Evolutionary conservation across 768 basidiomycete genomes (phyloP), one percentile per base, ranked within the genome.

Genomic region (Leccinum pellstonianum): DNA sequence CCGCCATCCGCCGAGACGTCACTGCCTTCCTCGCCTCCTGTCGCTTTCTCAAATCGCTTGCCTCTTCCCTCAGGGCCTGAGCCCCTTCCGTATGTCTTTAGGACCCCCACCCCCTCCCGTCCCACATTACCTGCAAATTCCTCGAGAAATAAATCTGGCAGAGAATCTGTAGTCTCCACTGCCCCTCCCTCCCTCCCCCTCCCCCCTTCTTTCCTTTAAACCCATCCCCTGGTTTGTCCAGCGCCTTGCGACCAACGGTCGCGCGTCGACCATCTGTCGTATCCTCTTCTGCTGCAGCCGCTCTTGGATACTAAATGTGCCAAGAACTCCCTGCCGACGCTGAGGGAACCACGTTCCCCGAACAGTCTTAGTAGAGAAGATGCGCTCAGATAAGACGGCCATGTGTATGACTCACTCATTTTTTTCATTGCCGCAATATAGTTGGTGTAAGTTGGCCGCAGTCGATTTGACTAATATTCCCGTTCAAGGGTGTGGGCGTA

Each of bases 191-290:
- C 64, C 47, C 73, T 65, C 17, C 58, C 68, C 64, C 70, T 38
- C 64, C 69, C 48, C 68, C 73, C 11, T 57, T 67, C 23, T 47
- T 62, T 49, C 54, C 58, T 17, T 54, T 56, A 21, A 64, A 70
- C n/a, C 73, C 68, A 11, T 58, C 47, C 15, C 58, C 70, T 9
- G 21, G 52, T 52, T 61, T 72, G 27, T 73, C 77, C 41, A 71
- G 68, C 38, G 65, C 75, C 7, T 54, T 78, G 51, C 68, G 77
- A 54, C 75, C 77, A 9, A 68, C 77, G n/a, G 64, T 71, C 53
- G 67, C 54, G 12, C 76, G 80, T 52, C 76, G 78, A 14, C 83
- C 81, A 10, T 80, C 81, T 10, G 79, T 81, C 61, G 77, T 77
- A 19, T 74, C 74, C 10, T 72, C 73, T 58, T 77, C 69, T 15